A percentile compares a stretch with the other conserved stretches of the same genome.
Conservation (phyloP, 2,329 filamentous ascomycete genomes). For the Phyllosticta paracitricarpa region DNA sequence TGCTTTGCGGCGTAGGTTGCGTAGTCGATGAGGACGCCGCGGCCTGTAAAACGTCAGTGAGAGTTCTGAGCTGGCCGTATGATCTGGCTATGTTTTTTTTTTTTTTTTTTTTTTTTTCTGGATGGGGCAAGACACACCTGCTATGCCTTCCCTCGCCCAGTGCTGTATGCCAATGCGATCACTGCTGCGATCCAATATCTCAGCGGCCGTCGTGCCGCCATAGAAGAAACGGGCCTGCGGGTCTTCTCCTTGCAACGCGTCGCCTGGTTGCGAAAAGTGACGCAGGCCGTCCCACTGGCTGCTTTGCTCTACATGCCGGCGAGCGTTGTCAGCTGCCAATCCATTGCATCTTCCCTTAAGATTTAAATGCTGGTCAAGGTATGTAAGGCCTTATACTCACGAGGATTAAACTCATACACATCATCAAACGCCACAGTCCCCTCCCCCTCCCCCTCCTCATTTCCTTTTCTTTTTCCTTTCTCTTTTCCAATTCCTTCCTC, state of each 20-base stretch:
- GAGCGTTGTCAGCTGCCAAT: no score
- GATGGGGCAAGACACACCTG: not conserved
- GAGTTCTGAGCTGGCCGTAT: no score
- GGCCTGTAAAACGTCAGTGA: not conserved
- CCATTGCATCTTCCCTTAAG: no score
- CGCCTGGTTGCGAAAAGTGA: conserved; percentile 25
- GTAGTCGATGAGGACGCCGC: conserved; percentile 10
- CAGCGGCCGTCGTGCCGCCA: conserved; percentile 14
- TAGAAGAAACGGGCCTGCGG: conserved; percentile 14
- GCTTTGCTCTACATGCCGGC: conserved; percentile 16
- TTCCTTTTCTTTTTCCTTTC: not conserved
- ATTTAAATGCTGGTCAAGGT: conserved; percentile 9
- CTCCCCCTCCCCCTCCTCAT: no score
- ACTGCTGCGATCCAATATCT: conserved; percentile 15
- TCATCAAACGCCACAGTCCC: conserved; percentile 28
- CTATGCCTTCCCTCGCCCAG: conserved; percentile 7
- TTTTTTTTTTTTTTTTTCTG: no score
- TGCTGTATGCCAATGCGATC: conserved; percentile 10
- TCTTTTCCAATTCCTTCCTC: no score
- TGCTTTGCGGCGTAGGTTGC: not conserved
- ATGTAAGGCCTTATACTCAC: not conserved
- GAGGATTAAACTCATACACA: conserved; percentile 16
- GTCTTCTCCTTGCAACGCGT: conserved; percentile 14
- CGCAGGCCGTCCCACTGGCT: conserved; percentile 28
- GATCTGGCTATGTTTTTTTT: no score